Evolutionary conservation across 352 stramenopile species (phyloP).

Genomic region (Pythium dissotocum): DNA sequence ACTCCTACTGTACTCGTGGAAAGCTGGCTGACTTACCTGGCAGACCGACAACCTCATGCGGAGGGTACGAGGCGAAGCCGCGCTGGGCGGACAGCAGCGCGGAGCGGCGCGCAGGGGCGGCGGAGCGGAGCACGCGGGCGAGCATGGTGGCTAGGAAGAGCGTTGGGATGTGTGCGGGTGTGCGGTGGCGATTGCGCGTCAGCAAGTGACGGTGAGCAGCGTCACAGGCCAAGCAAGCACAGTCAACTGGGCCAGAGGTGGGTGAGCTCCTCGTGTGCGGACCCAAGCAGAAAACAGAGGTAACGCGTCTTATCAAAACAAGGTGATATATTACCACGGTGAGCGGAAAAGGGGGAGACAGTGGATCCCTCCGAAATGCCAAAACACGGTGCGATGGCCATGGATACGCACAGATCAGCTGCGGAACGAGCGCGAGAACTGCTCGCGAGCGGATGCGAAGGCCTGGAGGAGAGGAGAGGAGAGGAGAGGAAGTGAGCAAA

Average conservation of each 20-base stretch:
- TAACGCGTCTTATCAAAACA: slow-evolving; percentile 28
- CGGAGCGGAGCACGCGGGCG: slow-evolving; percentile 56
- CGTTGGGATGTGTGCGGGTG: not conserved
- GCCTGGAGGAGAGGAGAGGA: slow-evolving; percentile 36
- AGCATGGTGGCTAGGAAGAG: slow-evolving; percentile 44
- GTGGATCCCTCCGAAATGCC: not conserved
- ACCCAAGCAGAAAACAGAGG: slow-evolving; percentile 32
- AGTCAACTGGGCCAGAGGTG: not conserved
- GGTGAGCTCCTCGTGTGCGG: not conserved
- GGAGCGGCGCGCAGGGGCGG: slow-evolving; percentile 37
- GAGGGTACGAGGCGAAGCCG: slow-evolving; percentile 70
- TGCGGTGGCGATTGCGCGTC: slow-evolving; percentile 23
- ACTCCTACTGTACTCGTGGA: not conserved
- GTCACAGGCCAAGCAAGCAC: slow-evolving; percentile 6
- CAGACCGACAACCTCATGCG: slow-evolving; percentile 78
- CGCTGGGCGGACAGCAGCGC: slow-evolving; percentile 36
- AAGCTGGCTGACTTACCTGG: slow-evolving; percentile 40
- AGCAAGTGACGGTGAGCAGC: slow-evolving; percentile 8
- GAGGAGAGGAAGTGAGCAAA: not conserved
- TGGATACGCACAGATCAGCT: slow-evolving; percentile 37
- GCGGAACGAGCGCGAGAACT: slow-evolving; percentile 89
- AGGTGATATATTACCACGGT: slow-evolving; percentile 30
- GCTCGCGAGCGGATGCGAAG: slow-evolving; percentile 82
- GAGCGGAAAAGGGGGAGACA: slow-evolving; percentile 1
- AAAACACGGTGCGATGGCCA: slow-evolving; percentile 21